phyloP scores from a whole-genome alignment of 2,329 filamentous ascomycete genomes.

The Leptographium flavum region DNA sequence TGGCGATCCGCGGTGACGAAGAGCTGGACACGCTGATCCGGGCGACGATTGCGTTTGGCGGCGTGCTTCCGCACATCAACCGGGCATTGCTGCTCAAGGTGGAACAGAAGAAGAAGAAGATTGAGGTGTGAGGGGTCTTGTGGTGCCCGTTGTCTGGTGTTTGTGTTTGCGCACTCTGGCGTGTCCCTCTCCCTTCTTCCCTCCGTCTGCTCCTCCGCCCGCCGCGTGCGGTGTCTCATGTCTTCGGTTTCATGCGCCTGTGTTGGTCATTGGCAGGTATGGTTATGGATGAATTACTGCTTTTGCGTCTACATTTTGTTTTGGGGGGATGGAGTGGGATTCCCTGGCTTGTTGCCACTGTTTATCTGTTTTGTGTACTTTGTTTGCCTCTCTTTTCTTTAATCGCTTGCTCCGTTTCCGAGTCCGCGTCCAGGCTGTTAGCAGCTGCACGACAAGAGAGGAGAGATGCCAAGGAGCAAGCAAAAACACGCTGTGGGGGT shows the following conservation, averaged over 20 bases:
- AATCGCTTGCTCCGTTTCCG: too few relatives aligned
- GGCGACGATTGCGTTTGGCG: slow-evolving; percentile 94
- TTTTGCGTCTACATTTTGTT: neutral
- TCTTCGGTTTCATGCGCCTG: neutral
- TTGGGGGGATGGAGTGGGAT: neutral
- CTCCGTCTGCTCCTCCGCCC: neutral
- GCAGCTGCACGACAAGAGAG: too few relatives aligned
- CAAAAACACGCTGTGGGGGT: neutral
- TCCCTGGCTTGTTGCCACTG: neutral
- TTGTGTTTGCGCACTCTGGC: neutral
- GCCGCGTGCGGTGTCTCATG: neutral
- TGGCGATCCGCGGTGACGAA: slow-evolving; percentile 96
- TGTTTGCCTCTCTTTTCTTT: neutral
- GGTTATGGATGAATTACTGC: neutral
- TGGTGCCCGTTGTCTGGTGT: neutral
- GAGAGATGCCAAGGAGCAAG: neutral
- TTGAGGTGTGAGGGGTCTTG: slow-evolving; percentile 17
- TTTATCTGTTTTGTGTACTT: neutral
- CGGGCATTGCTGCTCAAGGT: slow-evolving; percentile 59
- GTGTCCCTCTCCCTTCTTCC: neutral
- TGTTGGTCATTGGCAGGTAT: slow-evolving; percentile 1
- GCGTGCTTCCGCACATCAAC: slow-evolving; percentile 98
- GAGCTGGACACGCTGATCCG: slow-evolving; percentile 95
- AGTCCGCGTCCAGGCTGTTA: too few relatives aligned
- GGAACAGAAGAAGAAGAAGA: slow-evolving; percentile 25